Percentiles rank a stretch among this genome's conserved stretches.
phyloP scores from a whole-genome alignment of 2,329 filamentous ascomycete species.

The Aspergillus jensenii region DNA sequence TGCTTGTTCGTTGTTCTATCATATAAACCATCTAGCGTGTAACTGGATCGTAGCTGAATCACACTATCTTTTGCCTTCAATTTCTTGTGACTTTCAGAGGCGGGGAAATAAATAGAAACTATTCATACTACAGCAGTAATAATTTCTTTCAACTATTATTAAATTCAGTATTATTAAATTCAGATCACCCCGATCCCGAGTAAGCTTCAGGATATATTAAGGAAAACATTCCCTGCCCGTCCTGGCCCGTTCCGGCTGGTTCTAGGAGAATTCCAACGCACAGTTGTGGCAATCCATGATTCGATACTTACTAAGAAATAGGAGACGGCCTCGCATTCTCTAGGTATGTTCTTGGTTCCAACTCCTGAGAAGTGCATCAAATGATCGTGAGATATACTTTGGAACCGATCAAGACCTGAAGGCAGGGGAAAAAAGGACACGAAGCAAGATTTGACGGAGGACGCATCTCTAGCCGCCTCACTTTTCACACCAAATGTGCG shows the following conservation, averaged over 20 bases:
- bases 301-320: not conserved
- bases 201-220: not conserved
- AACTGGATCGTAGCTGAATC: not conserved
- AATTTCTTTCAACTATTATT: not conserved
- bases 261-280: not conserved
- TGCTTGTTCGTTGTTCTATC: not conserved
- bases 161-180: not conserved
- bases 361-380: not conserved
- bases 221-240: not conserved
- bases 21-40: not conserved
- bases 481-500: conserved; percentile 3
- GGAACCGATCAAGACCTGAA: not conserved
- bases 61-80: not conserved
- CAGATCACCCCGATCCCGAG: not conserved
- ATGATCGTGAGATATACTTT: not conserved
- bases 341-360: not conserved
- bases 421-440: not conserved
- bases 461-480: conserved; percentile 1
- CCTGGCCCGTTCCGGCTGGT: not conserved
- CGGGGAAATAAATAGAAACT: not conserved
- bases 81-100: not conserved
- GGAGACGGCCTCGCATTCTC: not conserved
- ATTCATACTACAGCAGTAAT: not conserved
- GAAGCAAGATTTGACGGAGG: not conserved
- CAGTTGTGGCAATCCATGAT: not conserved